Conservation (phyloP, 1,284 basidiomycete species). For the Rhizoctonia solani region DNA sequence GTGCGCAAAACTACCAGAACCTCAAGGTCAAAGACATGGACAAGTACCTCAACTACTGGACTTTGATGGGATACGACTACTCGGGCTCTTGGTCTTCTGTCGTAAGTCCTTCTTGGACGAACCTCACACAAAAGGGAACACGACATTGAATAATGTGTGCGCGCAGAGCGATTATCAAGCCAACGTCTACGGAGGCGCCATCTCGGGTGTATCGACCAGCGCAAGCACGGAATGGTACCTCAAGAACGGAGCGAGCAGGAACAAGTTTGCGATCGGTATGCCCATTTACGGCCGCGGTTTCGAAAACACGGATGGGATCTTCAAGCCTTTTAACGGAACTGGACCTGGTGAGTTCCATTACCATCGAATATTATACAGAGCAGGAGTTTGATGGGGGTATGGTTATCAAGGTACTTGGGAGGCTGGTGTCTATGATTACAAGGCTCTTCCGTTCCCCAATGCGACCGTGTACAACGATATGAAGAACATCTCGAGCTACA, state of each 20-base stretch:
- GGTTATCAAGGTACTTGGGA: constrained; percentile 53
- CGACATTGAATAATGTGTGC: background rate
- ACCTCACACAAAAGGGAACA: too few relatives aligned
- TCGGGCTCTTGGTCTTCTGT: constrained; percentile 68
- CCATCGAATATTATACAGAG: constrained; percentile 14
- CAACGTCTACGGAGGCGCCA: constrained; percentile 70
- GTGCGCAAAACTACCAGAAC: constrained; percentile 49
- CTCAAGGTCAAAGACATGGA: constrained; percentile 54
- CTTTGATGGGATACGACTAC: constrained; percentile 69
- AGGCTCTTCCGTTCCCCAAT: constrained; percentile 62
- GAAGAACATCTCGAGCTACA: constrained; percentile 31
- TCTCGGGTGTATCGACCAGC: constrained; percentile 70
- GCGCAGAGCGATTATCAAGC: constrained; percentile 74
- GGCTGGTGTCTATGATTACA: constrained; percentile 67
- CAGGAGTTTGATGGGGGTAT: too few relatives aligned
- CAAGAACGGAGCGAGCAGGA: constrained; percentile 64
- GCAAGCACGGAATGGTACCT: constrained; percentile 69
- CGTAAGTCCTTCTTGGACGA: background rate
- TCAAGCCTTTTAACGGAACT: constrained; percentile 72
- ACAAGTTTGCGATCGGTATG: constrained; percentile 81
- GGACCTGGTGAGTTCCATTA: constrained; percentile 52
- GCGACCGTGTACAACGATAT: constrained; percentile 13
- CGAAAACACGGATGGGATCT: constrained; percentile 61
- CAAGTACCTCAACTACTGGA: constrained; percentile 55
- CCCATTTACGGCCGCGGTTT: constrained; percentile 87